A percentile compares a stretch with the other conserved stretches of the same genome.
Evolutionary conservation across 2,329 filamentous ascomycete genomes (phyloP).

Genomic region (Trichoderma guizhouense): DNA sequence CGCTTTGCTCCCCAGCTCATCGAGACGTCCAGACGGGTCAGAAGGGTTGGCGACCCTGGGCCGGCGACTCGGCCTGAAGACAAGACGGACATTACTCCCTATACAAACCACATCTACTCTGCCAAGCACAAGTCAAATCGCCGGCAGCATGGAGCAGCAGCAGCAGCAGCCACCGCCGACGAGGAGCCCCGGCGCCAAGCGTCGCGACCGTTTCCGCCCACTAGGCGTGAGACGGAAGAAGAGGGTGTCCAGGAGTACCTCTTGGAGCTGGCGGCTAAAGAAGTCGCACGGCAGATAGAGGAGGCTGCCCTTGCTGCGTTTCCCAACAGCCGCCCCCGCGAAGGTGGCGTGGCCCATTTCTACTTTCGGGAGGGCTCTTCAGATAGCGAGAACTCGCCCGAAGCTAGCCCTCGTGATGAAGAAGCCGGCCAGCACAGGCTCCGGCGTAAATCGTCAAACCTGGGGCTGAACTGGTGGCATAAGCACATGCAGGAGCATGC

Average conservation of each 20-base stretch:
- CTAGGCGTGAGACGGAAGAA: constrained; percentile 67
- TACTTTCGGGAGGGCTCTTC: constrained; percentile 63
- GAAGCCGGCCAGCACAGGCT: constrained; percentile 30
- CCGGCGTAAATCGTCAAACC: constrained; percentile 59
- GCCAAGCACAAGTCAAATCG: constrained; percentile 40
- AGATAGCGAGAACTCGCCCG: constrained; percentile 49
- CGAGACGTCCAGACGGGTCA: constrained; percentile 71
- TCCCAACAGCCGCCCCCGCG: constrained; percentile 66
- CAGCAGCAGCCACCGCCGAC: constrained; percentile 25
- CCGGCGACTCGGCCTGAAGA: constrained; percentile 62
- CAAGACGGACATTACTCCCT: constrained; percentile 69
- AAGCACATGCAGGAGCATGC: constrained; percentile 78
- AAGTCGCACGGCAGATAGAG: constrained; percentile 75
- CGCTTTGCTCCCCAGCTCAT: constrained; percentile 76
- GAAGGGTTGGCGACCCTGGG: constrained; percentile 61
- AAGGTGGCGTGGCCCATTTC: constrained; percentile 70
- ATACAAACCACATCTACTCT: constrained; percentile 58
- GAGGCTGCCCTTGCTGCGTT: constrained; percentile 75
- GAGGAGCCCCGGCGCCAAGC: constrained; percentile 30
- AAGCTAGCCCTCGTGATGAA: constrained; percentile 36
- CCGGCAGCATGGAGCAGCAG: constrained; percentile 26
- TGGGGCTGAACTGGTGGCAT: constrained; percentile 69
- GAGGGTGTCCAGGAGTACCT: constrained; percentile 74
- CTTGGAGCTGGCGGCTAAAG: constrained; percentile 73
- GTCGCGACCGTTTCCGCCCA: constrained; percentile 36